Conservation (phyloP, 208 protist species). For the Crithidia expoeki region DNA sequence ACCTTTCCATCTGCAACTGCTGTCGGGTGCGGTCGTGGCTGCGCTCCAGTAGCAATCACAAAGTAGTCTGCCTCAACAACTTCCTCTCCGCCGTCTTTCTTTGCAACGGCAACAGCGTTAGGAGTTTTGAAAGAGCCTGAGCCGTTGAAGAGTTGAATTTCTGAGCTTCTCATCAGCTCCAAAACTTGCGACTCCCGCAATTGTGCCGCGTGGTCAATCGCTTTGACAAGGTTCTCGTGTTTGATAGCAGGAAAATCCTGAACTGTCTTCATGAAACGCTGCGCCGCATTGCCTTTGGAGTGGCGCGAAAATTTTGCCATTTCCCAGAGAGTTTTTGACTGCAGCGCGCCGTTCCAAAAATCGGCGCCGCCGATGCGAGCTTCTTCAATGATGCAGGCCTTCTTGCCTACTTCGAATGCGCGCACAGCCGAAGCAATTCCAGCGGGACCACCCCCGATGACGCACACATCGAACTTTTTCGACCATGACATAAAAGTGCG, state of each 20-base stretch:
- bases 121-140: slow-evolving; percentile 60
- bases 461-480: slow-evolving; percentile 86
- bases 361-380: slow-evolving; percentile 83
- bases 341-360: slow-evolving; percentile 90
- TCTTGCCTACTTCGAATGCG: slow-evolving; percentile 80
- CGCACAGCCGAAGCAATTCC: slow-evolving; percentile 83
- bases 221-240: slow-evolving; percentile 62
- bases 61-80: slow-evolving; percentile 83
- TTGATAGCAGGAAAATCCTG: slow-evolving; percentile 60
- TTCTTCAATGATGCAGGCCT: slow-evolving; percentile 80
- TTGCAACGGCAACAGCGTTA: slow-evolving; percentile 47
- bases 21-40: slow-evolving; percentile 77
- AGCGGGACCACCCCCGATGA: slow-evolving; percentile 86
- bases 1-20: slow-evolving; percentile 77
- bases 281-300: slow-evolving; percentile 46
- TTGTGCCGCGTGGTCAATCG: slow-evolving; percentile 60
- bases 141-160: slow-evolving; percentile 59
- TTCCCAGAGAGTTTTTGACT: slow-evolving; percentile 92
- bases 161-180: slow-evolving; percentile 51
- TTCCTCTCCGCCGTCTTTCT: slow-evolving; percentile 44
- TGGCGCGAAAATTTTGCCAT: slow-evolving; percentile 85
- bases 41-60: slow-evolving; percentile 84
- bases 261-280: slow-evolving; percentile 60
- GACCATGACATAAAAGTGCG: slow-evolving; percentile 14
- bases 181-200: slow-evolving; percentile 75